phyloP scores from a whole-genome alignment of 495 filamentous ascomycete genomes.

The Delitschia confertaspora region DNA sequence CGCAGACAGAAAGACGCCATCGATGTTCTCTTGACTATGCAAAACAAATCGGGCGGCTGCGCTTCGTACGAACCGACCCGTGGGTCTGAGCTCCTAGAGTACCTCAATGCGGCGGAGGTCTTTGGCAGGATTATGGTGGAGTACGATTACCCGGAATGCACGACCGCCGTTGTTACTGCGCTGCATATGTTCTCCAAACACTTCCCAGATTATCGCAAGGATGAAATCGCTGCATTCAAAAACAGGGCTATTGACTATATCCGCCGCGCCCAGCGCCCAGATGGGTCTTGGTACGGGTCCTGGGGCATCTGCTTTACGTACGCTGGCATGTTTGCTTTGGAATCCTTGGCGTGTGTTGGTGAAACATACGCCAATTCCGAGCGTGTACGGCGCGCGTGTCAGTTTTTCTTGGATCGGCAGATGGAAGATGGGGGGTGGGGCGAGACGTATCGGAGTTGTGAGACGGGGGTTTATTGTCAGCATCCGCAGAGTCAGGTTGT shows the following conservation, averaged over 20 bases:
- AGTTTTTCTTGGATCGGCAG: conserved; percentile 77
- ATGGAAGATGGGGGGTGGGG: conserved; percentile 91
- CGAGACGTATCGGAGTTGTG: conserved; percentile 77
- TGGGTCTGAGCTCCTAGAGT: conserved; percentile 66
- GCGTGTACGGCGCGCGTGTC: conserved; percentile 62
- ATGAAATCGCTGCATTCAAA: conserved; percentile 67
- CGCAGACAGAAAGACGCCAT: conserved; percentile 75
- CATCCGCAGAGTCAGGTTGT: conserved; percentile 71
- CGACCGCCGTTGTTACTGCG: conserved; percentile 87
- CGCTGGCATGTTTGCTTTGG: conserved; percentile 88
- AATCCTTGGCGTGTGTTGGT: conserved; percentile 71
- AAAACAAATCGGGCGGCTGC: conserved; percentile 81
- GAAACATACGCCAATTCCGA: conserved; percentile 70
- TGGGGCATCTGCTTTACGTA: conserved; percentile 99
- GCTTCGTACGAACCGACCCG: conserved; percentile 81
- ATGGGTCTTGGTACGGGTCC: conserved; percentile 91
- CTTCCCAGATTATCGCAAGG: conserved; percentile 67
- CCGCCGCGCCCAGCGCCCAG: conserved; percentile 62
- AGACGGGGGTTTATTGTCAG: conserved; percentile 53
- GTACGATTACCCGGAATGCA: conserved; percentile 96
- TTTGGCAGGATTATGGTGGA: conserved; percentile 97
- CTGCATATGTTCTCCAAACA: conserved; percentile 71
- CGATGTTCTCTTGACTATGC: conserved; percentile 85
- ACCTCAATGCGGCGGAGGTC: conserved; percentile 89
- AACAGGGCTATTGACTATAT: conserved; percentile 68